Evolutionary conservation across 306 rosid genomes (phyloP), one percentile per base, ranked within the genome.

Genomic region (Vigna radiata): DNA sequence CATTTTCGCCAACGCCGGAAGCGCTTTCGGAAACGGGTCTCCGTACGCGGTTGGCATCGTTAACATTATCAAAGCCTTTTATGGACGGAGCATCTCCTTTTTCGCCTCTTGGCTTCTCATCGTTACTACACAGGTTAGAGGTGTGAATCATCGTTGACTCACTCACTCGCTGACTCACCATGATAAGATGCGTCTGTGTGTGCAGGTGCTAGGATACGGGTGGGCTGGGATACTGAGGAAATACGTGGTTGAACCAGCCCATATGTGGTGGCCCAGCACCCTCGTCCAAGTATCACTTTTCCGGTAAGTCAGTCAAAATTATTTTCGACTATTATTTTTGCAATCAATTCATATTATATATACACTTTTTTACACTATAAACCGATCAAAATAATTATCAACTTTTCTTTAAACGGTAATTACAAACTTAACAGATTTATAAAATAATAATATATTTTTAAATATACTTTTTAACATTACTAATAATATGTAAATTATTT

Each of bases 251-350:
- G 93, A 93, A 61, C 96, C 98, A 0, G 93, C 94, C 10, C 90
- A 93, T 47, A 90, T 90, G 98, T 93, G 98, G 98, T 93, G 98
- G 96, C 98, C 96, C 1, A 17, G 60, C 10, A 88, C 91, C 36
- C 91, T 93, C 3, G 93, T 88, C 44, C 96, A 90, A 46, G 94
- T 90, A 49, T 90, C 98, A 3, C 90, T 93, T 15, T 93, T 90
- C 79, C 59, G 94, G 98, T 89, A 69, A 8, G 49, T 44, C 15
- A 44, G 0, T 43, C 14, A 43, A 43, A 39, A 39, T 8, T 2
- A 39, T 29, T 29, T 29, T 3, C 0, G 0, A 8, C 37, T 33
- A 43, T 39, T 8, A 39, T 37, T 37, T 27, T 37, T 7, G 10
- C n/a, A 37, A 7, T 37, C 43, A 7, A 37, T 0, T 6, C 8